Base-by-base conservation (phyloP, 257 asterid genomes). In the Nicotiana sylvestris region DNA sequence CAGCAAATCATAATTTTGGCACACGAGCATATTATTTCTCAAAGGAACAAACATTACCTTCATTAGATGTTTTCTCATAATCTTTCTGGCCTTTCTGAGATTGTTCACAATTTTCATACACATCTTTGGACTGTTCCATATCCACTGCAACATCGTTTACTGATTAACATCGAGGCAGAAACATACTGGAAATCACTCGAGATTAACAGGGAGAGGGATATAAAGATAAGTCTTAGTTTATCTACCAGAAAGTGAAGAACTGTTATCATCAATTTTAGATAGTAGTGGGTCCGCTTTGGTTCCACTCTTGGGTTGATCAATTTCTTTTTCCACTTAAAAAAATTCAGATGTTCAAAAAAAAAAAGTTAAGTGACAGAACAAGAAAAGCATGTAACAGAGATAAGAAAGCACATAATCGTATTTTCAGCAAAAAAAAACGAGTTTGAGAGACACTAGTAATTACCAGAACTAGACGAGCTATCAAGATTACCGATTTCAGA, bases 401-500 rank as follows among this genome's bases (percentile, higher is more conserved):
- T 49, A 27, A 76, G 79, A 1, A 76, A 27, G 80, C 80, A 76
- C 46, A 7, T 27, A 76, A 27, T 13, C 80, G 6, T 51, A 51
- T 27, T 27, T 76, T 27, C 64, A 51, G 80, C 29, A 3, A 69
- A 8, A 77, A 29, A 13, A 62, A 33, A 13, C 2, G 25, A 25
- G 51, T 49, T 70, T 72, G 84, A 61, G 61, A 68, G 62, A 46
- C 82, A 35, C 65, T n/a, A 76, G 21, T 81, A 84, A 90, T 94
- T 92, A 72, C 77, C 58, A 66, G 77, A 46, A 60, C 78, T 86
- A 66, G 92, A 81, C 15, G 90, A 89, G 77, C 94, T 89, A 86
- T 87, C 93, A 29, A 81, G 84, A 77, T 87, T 91, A 16, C 87
- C 87, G 35, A 83, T 78, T 32, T 57, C 85, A 16, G 83, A 84